Base-by-base conservation (phyloP, 1,284 basidiomycete genomes). In the Papiliotrema laurentii region DNA sequence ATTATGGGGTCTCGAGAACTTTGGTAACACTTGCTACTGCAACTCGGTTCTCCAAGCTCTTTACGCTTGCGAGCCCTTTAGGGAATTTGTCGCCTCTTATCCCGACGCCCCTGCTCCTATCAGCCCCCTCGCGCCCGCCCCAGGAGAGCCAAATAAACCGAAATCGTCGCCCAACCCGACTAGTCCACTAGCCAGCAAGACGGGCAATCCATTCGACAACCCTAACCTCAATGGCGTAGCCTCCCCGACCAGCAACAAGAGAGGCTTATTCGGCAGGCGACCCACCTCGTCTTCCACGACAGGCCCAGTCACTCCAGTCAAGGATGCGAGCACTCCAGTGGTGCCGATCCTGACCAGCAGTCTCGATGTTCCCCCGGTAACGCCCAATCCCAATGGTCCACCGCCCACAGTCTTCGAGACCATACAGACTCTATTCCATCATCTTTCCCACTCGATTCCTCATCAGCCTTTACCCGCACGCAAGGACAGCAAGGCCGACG, bases 31-130 rank as follows among this genome's bases (percentile, higher is more conserved):
- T 27, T 89, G 87, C 76, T 98, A 98, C 74, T 92, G 88, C 77
- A 98, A 97, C 75, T 97, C 94, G 16, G 89, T 98, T 25, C 80
- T 98, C 10, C 94, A 98, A 72, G 86, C 94, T 0, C 82, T 98
- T 47, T 98, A 97, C 75, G 87, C 86, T 59, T 89, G 87, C 59
- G 72, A 78, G n/a, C 86, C 87, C 0, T 89, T 91, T 66, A 79
- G 87, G 34, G 81, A 87, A 37, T 84, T 87, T 50, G 75, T 90
- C 54, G 78, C 82, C 42, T 79, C 83, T 43, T 79, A 82, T 52
- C 72, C 78, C 22, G 63, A 69, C 49, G 51, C 62, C 13, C 54
- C 54, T 16, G 60, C 63, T 26, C 66, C 71, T 26, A 62, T 64
- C 44, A 63, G 65, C 44, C 67, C 61, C n/a, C 54, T 71, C 25